Evolutionary conservation across 768 basidiomycete species (phyloP), one percentile per base, ranked within the genome.

Genomic region (Amanita rubescens): DNA sequence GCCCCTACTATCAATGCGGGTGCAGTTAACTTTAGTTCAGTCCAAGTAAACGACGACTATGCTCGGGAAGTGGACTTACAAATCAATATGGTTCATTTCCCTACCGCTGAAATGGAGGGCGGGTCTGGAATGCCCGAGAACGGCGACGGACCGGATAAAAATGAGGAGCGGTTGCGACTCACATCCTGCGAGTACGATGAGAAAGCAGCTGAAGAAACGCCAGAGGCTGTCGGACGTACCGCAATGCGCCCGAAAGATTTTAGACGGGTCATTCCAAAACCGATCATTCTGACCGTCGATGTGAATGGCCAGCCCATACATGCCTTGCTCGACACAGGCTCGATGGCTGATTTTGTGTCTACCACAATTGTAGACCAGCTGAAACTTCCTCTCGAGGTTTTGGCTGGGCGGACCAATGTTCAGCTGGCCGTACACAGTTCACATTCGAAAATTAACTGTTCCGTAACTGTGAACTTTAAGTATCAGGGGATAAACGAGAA

Each of bases 1-100:
- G 46, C 55, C 1, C 59, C 59, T 5, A 49, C 47, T 3, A 10
- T 53, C 10, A 53, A 53, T 22, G 20, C 53, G 3, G 49, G 45
- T n/a, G n/a, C n/a, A n/a, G n/a, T n/a, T n/a, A n/a, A n/a, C n/a
- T n/a, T n/a, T n/a, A n/a, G 46, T n/a, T n/a, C n/a, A n/a, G n/a
- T n/a, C n/a, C n/a, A n/a, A 8, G 30, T 11, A 30, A 49, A 35
- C 15, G 34, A 32, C 17, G 3, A 8, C 11, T 4, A n/a, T 15
- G 47, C 47, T 2, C 27, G 17, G 10, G 33, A 33, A 33, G 34
- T 49, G 2, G 34, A 49, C 6, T 19, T 47, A n/a, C n/a, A n/a
- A n/a, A n/a, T n/a, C n/a, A n/a, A n/a, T n/a, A n/a, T n/a, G n/a
- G n/a, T n/a, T n/a, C n/a, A n/a, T n/a, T n/a, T n/a, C n/a, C n/a